Evolutionary conservation across 805 yeast species (phyloP).

Genomic region (Lipomyces orientalis): DNA sequence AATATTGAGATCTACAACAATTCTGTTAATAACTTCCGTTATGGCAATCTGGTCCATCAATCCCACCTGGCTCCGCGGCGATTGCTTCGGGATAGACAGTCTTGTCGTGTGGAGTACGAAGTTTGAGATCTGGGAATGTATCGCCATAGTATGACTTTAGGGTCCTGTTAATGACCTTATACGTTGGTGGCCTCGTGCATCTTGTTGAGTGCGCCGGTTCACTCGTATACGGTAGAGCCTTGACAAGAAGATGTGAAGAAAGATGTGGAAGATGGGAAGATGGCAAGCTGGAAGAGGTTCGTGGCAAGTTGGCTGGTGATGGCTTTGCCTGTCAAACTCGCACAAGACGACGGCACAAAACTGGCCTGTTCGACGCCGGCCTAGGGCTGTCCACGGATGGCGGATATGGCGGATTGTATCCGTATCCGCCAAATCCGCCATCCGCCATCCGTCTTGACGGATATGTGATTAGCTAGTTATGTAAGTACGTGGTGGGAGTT

Average conservation of each 20-base stretch:
- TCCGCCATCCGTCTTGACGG: not conserved
- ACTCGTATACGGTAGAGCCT: constrained; percentile 75
- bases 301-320: too few species aligned
- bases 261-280: constrained; percentile 29
- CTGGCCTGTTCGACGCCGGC: too few species aligned
- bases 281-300: constrained; percentile 21
- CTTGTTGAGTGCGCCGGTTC: constrained; percentile 25
- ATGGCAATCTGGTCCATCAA: not conserved
- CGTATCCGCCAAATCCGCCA: constrained; percentile 1
- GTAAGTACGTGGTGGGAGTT: not conserved
- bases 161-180: constrained; percentile 24
- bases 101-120: constrained; percentile 24
- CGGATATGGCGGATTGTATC: constrained; percentile 5
- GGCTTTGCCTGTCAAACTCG: too few species aligned
- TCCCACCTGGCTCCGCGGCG: not conserved
- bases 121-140: constrained; percentile 18
- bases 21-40: constrained; percentile 15
- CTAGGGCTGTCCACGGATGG: constrained; percentile 7
- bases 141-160: constrained; percentile 30
- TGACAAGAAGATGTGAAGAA: constrained; percentile 41
- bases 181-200: constrained; percentile 21
- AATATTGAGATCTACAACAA: constrained; percentile 61
- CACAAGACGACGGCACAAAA: too few species aligned
- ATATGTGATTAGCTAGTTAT: not conserved
- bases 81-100: constrained; percentile 30